These are phyloP conservation scores for Penicillium sp. DNA, from an alignment of 2,329 filamentous ascomycete species.

Conservation along the genomic window DNA sequence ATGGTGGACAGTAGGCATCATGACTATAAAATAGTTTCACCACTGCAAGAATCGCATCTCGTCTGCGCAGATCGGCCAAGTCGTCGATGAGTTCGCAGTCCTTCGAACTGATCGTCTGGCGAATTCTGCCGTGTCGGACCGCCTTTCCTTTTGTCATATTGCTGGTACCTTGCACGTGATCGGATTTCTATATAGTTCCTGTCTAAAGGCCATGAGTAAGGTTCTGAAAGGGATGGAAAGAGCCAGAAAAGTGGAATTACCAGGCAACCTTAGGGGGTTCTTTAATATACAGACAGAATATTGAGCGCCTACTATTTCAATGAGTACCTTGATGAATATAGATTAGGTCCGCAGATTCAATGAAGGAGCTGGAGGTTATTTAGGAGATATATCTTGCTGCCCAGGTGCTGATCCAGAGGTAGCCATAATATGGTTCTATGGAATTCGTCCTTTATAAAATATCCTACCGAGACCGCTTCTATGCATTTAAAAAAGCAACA, in stretches of 20 bases:
- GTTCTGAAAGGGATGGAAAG: neutral
- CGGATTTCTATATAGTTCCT: neutral
- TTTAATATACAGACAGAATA: no score
- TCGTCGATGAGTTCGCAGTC: neutral
- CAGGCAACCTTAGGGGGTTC: neutral
- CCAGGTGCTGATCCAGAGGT: neutral
- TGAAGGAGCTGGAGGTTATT: neutral
- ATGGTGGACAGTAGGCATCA: slow-evolving; percentile 14
- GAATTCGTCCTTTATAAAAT: slow-evolving; percentile 3
- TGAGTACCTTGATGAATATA: neutral
- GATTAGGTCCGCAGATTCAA: neutral
- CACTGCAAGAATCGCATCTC: slow-evolving; percentile 8
- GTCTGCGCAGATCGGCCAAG: neutral
- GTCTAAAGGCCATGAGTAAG: neutral
- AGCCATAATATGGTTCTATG: slow-evolving; percentile 3
- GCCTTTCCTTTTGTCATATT: neutral
- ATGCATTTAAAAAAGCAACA: slow-evolving; percentile 1
- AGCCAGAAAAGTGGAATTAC: neutral
- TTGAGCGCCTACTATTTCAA: no score
- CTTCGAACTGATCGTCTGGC: slow-evolving; percentile 1
- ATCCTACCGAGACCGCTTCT: neutral
- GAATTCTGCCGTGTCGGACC: slow-evolving; percentile 6
- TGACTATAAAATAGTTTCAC: slow-evolving; percentile 11
- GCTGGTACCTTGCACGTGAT: slow-evolving; percentile 11
- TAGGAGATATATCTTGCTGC: neutral